phyloP scores from a whole-genome alignment of 441 rosid species.

The Omphalea diandra region DNA sequence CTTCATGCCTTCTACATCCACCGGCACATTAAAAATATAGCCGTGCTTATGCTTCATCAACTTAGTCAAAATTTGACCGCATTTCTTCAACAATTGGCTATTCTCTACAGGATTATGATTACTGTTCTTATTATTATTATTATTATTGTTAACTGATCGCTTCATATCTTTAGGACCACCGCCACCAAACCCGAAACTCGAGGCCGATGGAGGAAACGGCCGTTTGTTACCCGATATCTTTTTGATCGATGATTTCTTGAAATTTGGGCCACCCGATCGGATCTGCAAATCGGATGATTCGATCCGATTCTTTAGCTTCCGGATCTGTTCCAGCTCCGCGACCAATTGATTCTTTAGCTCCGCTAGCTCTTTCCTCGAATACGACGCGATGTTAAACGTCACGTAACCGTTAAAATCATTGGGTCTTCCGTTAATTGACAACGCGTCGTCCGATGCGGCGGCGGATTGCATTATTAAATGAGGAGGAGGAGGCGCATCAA shows the following conservation, averaged over 20 bases:
- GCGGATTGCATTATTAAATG: conserved; percentile 43
- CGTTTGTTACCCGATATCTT: conserved; percentile 51
- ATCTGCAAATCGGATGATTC: conserved; percentile 38
- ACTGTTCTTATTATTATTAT: too few relatives aligned
- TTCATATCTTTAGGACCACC: conserved; percentile 45
- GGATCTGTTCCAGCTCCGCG: conserved; percentile 68
- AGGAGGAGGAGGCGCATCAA: conserved; percentile 24
- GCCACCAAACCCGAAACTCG: conserved; percentile 18
- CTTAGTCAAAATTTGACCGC: conserved; percentile 61
- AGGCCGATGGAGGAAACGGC: conserved; percentile 31
- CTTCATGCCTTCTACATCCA: conserved; percentile 62
- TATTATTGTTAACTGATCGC: too few relatives aligned
- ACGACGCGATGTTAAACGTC: conserved; percentile 33
- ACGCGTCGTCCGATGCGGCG: conserved; percentile 62
- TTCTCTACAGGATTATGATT: conserved; percentile 31
- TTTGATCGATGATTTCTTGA: conserved; percentile 35
- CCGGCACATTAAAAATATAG: conserved; percentile 67
- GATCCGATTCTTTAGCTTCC: conserved; percentile 52
- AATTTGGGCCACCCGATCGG: conserved; percentile 40
- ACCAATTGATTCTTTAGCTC: conserved; percentile 62
- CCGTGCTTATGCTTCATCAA: conserved; percentile 77
- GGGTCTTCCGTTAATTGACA: conserved; percentile 41
- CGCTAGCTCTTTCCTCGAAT: conserved; percentile 48
- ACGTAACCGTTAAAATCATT: conserved; percentile 33
- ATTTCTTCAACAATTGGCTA: conserved; percentile 47